These are phyloP conservation scores for Allomyces macrogynus DNA, from an alignment of 192 early-diverging fungal genomes.

Conservation along the genomic window DNA sequence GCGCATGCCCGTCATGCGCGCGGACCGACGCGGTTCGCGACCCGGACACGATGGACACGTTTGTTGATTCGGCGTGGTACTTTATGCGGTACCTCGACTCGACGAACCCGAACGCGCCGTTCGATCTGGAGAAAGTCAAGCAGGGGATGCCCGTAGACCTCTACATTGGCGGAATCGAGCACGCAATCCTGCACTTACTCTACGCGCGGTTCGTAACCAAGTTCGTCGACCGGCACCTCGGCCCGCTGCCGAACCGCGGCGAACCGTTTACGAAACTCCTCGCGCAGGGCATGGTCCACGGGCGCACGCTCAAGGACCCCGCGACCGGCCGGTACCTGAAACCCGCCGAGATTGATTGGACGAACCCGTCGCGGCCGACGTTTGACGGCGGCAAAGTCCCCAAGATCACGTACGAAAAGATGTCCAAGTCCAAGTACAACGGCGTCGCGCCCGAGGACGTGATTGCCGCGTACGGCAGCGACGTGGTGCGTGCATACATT, in stretches of 20 bases:
- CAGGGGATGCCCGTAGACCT: conserved; percentile 61
- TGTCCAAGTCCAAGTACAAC: conserved; percentile 94
- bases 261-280: conserved; percentile 76
- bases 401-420: conserved; percentile 61
- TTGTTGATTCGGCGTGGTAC: conserved; percentile 96
- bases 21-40: conserved; percentile 49
- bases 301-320: conserved; percentile 60
- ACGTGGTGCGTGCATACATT: conserved; percentile 66
- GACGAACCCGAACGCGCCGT: conserved; percentile 33
- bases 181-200: conserved; percentile 80
- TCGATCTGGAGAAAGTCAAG: conserved; percentile 25
- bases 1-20: conserved; percentile 10
- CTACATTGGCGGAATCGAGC: conserved; percentile 89
- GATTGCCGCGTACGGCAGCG: conserved; percentile 38
- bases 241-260: conserved; percentile 25
- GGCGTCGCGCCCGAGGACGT: conserved; percentile 63
- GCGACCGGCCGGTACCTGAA: conserved; percentile 50
- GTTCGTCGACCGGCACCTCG: conserved; percentile 26
- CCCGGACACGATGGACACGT: conserved; percentile 92
- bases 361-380: conserved; percentile 12
- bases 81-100: conserved; percentile 71
- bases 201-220: conserved; percentile 83
- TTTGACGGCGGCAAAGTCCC: conserved; percentile 32
- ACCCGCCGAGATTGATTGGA: conserved; percentile 42
- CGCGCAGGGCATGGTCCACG: conserved; percentile 84